These are phyloP conservation scores for Cladosporium sp. DNA, from an alignment of 2,329 filamentous ascomycete species.

Conservation along the genomic window DNA sequence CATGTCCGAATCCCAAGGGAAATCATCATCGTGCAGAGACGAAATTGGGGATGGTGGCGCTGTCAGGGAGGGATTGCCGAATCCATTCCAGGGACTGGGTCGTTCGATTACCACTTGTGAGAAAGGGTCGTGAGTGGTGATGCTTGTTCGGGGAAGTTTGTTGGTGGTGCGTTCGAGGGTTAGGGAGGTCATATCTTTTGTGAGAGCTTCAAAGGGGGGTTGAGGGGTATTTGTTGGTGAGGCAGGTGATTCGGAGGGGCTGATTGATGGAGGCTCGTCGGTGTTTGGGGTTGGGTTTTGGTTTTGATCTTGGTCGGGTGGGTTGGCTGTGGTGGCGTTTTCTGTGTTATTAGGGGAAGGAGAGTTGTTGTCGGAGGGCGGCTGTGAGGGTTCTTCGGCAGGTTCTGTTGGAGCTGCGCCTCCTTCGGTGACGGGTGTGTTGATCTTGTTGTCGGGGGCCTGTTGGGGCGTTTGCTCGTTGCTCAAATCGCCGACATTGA, in stretches of 20 bases:
- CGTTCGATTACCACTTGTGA: background rate
- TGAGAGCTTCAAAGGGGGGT: background rate
- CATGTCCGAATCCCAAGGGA: conserved; percentile 30
- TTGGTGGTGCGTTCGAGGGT: background rate
- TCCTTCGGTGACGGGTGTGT: too few relatives aligned
- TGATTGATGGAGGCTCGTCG: background rate
- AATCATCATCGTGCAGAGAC: conserved; percentile 27
- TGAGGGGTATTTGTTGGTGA: background rate
- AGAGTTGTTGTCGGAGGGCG: too few relatives aligned
- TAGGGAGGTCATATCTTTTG: background rate
- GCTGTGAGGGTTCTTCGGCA: too few relatives aligned
- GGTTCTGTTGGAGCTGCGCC: too few relatives aligned
- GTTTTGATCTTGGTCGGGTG: too few relatives aligned
- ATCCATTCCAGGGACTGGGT: too few relatives aligned
- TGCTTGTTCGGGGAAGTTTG: background rate
- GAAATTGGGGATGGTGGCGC: background rate
- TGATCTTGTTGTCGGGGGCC: too few relatives aligned
- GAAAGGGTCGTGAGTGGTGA: background rate
- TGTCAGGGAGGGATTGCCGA: conserved; percentile 5
- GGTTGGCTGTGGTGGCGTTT: too few relatives aligned
- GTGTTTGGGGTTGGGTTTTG: too few relatives aligned
- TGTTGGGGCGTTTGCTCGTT: too few relatives aligned
- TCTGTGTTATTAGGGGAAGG: too few relatives aligned
- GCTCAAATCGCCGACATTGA: too few relatives aligned
- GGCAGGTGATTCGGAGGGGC: background rate